phyloP scores from a whole-genome alignment of 768 basidiomycete species.

The Royoungia palumana region DNA sequence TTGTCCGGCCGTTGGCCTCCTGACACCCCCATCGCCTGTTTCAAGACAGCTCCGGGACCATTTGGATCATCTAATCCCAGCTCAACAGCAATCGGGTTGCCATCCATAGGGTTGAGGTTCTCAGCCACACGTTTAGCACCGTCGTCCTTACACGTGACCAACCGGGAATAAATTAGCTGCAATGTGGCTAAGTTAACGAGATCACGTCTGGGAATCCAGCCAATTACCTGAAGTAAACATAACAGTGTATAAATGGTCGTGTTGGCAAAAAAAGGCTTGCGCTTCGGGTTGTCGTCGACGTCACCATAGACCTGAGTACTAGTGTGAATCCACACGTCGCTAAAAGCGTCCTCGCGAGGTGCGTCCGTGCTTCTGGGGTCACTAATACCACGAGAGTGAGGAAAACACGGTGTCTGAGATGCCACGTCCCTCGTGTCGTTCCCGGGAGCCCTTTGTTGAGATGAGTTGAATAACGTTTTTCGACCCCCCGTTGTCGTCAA shows the following conservation, averaged over 20 bases:
- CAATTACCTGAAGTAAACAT: slow-evolving; percentile 76
- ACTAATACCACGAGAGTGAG: slow-evolving; percentile 3
- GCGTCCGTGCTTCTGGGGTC: not conserved
- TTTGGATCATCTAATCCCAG: slow-evolving; percentile 85
- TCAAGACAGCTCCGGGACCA: slow-evolving; percentile 62
- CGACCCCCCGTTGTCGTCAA: slow-evolving; percentile 65
- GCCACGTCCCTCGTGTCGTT: slow-evolving; percentile 31
- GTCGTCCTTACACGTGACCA: slow-evolving; percentile 81
- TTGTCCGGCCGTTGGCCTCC: slow-evolving; percentile 47
- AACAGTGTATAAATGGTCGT: slow-evolving; percentile 90
- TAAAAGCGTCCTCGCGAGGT: slow-evolving; percentile 12
- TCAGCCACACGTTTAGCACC: slow-evolving; percentile 66
- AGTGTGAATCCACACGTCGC: slow-evolving; percentile 61
- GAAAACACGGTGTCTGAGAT: slow-evolving; percentile 22
- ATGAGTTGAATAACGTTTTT: slow-evolving; percentile 76
- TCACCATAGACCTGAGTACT: slow-evolving; percentile 17
- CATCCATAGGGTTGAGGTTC: slow-evolving; percentile 61
- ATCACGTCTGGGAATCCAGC: slow-evolving; percentile 1
- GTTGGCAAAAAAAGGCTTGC: slow-evolving; percentile 81
- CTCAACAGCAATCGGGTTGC: slow-evolving; percentile 79
- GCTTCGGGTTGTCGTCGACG: slow-evolving; percentile 32
- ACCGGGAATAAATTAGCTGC: slow-evolving; percentile 85
- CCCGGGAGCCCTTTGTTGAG: slow-evolving; percentile 51
- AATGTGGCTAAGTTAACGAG: slow-evolving; percentile 6
- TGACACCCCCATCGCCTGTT: slow-evolving; percentile 61